Conservation (phyloP, 106 monocot species). For the Dioscorea alata region DNA sequence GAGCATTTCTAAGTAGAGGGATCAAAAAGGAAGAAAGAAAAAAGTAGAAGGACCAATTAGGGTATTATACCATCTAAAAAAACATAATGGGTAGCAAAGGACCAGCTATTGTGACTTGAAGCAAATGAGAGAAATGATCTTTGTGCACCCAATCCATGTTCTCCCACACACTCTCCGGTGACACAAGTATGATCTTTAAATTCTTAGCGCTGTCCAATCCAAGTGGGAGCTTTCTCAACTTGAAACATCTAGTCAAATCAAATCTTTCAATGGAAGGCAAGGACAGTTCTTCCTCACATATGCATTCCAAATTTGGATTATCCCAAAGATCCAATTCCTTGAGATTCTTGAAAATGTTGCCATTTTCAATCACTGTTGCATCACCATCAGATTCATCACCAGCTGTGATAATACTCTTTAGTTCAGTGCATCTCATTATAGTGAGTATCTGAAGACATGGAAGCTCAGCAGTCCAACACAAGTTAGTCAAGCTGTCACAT, state of each 20-base stretch:
- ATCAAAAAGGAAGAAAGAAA: too few species aligned
- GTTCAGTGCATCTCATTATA: too few species aligned
- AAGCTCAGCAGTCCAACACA: background rate
- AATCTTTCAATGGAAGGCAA: background rate
- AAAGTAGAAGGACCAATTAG: too few species aligned
- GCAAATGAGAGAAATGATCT: too few species aligned
- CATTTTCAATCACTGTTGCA: background rate
- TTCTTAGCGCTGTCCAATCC: background rate
- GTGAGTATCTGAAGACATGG: background rate
- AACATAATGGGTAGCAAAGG: too few species aligned
- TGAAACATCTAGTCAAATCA: background rate
- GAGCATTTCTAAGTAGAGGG: too few species aligned
- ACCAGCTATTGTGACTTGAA: too few species aligned
- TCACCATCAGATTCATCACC: too few species aligned
- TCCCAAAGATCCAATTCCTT: background rate
- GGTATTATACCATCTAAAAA: too few species aligned
- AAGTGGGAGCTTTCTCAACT: background rate
- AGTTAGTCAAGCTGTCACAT: background rate
- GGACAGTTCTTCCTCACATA: background rate
- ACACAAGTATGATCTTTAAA: too few species aligned
- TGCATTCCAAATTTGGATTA: background rate
- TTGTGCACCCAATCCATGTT: too few species aligned
- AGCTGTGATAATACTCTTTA: background rate
- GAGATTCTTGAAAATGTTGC: background rate
- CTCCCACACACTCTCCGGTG: too few species aligned